Conservation (phyloP, 169 alveolate species). For the Eimeria brunetti region DNA sequence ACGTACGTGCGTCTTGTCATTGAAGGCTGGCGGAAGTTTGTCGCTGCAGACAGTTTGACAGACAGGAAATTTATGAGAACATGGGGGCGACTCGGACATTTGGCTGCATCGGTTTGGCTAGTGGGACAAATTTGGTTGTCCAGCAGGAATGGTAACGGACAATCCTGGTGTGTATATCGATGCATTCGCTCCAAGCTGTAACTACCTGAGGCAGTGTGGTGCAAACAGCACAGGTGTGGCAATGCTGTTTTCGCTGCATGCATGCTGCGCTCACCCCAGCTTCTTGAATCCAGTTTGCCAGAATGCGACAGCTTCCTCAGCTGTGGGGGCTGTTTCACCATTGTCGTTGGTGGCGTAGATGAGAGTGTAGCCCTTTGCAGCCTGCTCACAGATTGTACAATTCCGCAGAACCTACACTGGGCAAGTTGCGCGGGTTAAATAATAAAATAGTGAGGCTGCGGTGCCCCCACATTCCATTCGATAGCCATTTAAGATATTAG, state of each 20-base stretch:
- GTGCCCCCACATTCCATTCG: background rate
- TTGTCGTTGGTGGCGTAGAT: background rate
- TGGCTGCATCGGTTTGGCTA: background rate
- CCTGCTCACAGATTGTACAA: background rate
- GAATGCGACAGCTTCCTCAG: slow-evolving; percentile 3
- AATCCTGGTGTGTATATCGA: background rate
- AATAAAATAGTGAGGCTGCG: background rate
- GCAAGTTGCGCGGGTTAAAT: background rate
- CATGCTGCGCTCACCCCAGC: background rate
- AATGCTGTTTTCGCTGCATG: background rate
- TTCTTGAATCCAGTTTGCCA: slow-evolving; percentile 30
- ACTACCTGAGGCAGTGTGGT: background rate
- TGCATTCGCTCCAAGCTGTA: background rate
- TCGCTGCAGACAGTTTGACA: background rate
- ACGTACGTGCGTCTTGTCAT: background rate
- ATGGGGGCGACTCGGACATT: background rate
- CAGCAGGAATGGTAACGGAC: background rate
- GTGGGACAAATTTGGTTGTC: background rate
- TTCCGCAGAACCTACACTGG: background rate
- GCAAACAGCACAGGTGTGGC: background rate
- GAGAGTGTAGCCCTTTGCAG: slow-evolving; percentile 10
- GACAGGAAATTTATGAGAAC: background rate
- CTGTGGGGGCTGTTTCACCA: background rate
- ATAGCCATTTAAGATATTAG: background rate
- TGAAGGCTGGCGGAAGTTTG: slow-evolving; percentile 28